Evolutionary conservation across 306 rosid species (phyloP), one percentile per base, ranked within the genome.

Genomic region (Canavalia ensiformis): DNA sequence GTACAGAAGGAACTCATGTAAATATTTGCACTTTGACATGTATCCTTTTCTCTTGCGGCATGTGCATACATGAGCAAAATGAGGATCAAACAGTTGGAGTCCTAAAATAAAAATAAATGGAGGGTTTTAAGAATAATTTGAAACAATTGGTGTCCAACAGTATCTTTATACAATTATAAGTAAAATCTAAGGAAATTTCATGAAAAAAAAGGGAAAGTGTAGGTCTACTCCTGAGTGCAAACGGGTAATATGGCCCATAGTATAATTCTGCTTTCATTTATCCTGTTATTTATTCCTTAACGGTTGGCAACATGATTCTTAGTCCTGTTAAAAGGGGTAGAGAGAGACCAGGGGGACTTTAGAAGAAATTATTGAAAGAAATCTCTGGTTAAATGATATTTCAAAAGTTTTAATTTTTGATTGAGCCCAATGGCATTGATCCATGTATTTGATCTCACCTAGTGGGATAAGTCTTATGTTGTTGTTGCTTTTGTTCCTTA

Each of bases 161-260:
- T 34, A 44, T 67, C 57, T 55, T 77, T 41, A 37, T 5, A 49
- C 18, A 66, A 45, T 54, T 77, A 42, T 41, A 55, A 65, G 62
- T 31, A 39, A 63, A 55, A 45, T 81, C 9, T 57, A 57, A 66
- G 55, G 81, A 57, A 82, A 75, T 66, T 75, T 68, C 28, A 34
- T 74, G 41, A 33, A 35, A 74, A 68, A 13, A 51, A 10, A 81
- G 31, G 12, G 50, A 62, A 25, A 59, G 34, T 59, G 67, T 64
- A 46, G 58, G 66, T 59, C 28, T 69, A 45, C 55, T 62, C 59
- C 37, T 31, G 30, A 31, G 33, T 66, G 65, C 80, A 52, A 55
- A 59, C 52, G n/a, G 72, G 45, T 63, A 83, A 39, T 2, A 37
- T 30, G 59, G 71, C 41, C 44, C 44, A 37, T 9, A 12, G 11